A percentile compares a stretch with the other conserved stretches of the same genome.
Evolutionary conservation across 2,329 filamentous ascomycete species (phyloP).

Genomic region (Fusarium pseudocircinatum): DNA sequence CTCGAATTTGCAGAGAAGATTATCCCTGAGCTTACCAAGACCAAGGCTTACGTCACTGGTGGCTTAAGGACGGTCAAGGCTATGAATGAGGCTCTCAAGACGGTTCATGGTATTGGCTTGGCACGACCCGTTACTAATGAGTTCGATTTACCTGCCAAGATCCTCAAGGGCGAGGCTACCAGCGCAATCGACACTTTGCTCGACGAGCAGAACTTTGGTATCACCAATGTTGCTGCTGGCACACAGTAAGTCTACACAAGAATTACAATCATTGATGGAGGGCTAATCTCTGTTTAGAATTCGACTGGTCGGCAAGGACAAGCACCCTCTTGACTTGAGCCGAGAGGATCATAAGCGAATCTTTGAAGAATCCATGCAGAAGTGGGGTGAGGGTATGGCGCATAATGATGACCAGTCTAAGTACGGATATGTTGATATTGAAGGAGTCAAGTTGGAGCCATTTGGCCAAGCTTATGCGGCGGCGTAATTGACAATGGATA

Average conservation of each 20-base stretch:
- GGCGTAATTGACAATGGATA: background rate
- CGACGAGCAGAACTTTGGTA: conserved; percentile 62
- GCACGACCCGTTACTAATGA: conserved; percentile 48
- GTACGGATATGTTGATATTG: conserved; percentile 47
- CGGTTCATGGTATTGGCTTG: conserved; percentile 69
- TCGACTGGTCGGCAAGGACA: conserved; percentile 46
- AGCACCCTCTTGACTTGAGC: conserved; percentile 70
- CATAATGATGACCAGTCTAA: conserved; percentile 45
- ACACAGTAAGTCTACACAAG: conserved; percentile 42
- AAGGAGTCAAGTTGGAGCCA: conserved; percentile 45
- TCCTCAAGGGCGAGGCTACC: conserved; percentile 46
- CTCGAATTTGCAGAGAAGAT: conserved; percentile 67
- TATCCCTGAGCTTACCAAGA: conserved; percentile 56
- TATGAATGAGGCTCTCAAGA: conserved; percentile 66
- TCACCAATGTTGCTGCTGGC: conserved; percentile 43
- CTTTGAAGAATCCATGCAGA: conserved; percentile 44
- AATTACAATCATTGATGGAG: fast-evolving
- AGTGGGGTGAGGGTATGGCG: conserved; percentile 46
- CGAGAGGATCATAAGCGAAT: conserved; percentile 44
- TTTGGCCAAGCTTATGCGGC: conserved; percentile 44
- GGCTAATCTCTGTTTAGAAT: conserved; percentile 33
- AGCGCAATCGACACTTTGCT: conserved; percentile 59
- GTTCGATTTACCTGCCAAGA: conserved; percentile 41
- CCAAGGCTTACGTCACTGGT: conserved; percentile 67
- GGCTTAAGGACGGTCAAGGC: conserved; percentile 64